Base-by-base conservation (phyloP, 768 basidiomycete species). In the Phanerochaete carnosa region DNA sequence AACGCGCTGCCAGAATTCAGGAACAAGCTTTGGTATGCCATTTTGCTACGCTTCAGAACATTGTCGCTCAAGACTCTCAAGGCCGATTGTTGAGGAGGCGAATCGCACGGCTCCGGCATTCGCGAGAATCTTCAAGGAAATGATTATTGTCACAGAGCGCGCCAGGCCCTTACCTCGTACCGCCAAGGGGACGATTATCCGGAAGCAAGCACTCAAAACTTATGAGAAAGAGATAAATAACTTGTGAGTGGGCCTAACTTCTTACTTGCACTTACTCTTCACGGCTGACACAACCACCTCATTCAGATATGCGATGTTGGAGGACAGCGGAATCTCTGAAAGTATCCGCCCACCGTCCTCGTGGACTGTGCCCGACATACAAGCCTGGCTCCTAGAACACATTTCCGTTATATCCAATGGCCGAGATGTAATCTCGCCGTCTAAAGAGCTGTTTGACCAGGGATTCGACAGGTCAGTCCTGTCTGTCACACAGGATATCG, bases 111-210 rank as follows among this genome's bases (percentile, higher is more conserved):
- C 72, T 3, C 72, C 72, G 9, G 35, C 66, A 2, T 70, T 71
- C 59, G 70, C 70, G 3, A 50, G 68, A 22, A 70, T 74, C 7
- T 72, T 70, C 66, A 74, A 72, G 62, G 72, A 74, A 50, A 65
- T 65, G 62, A 60, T 65, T 23, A 28, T 65, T 19, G 59, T 62
- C 2, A 53, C 64, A 5, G 55, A 56, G n/a, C 58, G 58, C 7
- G n/a, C 39, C 2, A 59, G 53, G 30, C 64, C 64, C 11, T 45
- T 65, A 11, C 56, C 62, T 16, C 54, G 57, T 3, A 58, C 64
- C 5, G 45, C 54, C 3, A 65, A 65, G 43, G 64, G 64, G 16
- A 65, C 64, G 2, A 16, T 56, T 16, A n/a, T 58, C 3, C 61
- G 61, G 58, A 58, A 62, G 29, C 50, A 60, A 25, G 45, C 47